These are phyloP conservation scores for Larix kaempferi DNA, from an alignment of 75 land plant genomes.

Conservation along the genomic window DNA sequence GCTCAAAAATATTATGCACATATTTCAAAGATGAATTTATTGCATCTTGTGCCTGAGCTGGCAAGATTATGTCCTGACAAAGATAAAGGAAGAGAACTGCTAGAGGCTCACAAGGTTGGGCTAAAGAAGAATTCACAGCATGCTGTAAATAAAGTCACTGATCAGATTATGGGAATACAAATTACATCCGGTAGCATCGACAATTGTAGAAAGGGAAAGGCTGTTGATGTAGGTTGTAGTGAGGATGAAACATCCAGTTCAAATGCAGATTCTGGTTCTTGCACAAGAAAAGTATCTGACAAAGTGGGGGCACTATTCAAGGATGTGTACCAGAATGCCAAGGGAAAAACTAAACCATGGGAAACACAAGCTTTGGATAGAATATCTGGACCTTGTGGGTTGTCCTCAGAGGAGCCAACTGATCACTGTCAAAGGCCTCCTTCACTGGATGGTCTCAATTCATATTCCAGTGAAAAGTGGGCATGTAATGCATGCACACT, in stretches of 20 bases:
- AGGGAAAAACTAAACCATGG: conserved; percentile 47
- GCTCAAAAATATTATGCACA: conserved; percentile 51
- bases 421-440: background rate
- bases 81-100: conserved; percentile 68
- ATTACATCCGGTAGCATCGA: conserved; percentile 12
- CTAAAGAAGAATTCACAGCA: conserved; percentile 1
- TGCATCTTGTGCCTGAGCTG: conserved; percentile 74
- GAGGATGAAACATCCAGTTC: conserved; percentile 26
- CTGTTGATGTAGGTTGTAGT: conserved; percentile 20
- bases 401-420: background rate
- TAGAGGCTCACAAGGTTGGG: conserved; percentile 49
- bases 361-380: conserved; percentile 35
- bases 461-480: conserved; percentile 23
- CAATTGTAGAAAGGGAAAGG: conserved; percentile 30
- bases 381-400: conserved; percentile 22
- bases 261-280: conserved; percentile 14
- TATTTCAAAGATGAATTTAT: conserved; percentile 70
- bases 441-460: background rate
- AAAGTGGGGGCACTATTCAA: conserved; percentile 71
- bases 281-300: conserved; percentile 13
- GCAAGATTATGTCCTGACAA: conserved; percentile 93
- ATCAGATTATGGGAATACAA: background rate
- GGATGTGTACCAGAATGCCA: conserved; percentile 77
- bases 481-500: conserved; percentile 35
- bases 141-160: conserved; percentile 1